Base-by-base conservation (phyloP, 805 yeast genomes). In the Cyberlindnera euphorbiae region DNA sequence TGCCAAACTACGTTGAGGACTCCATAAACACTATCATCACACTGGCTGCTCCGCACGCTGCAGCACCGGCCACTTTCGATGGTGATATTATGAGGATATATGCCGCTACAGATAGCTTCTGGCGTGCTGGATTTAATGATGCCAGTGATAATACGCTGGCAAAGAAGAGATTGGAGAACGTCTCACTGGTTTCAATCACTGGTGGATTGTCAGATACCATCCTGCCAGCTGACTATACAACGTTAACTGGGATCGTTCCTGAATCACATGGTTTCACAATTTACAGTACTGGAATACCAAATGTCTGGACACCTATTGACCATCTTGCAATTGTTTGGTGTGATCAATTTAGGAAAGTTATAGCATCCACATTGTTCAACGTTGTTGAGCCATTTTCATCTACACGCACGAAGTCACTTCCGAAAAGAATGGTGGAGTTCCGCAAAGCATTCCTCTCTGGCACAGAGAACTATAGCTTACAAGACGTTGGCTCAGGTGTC, bases 321-420 rank as follows among this genome's bases (percentile, higher is more conserved):
- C 98, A 90, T 62, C 69, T 87, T 45, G 97, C 97, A 1, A 79
- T 93, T 32, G 95, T 90, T 2, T 90, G 98, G 98, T 90, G 98
- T 60, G 84, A 79, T 42, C 97, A 90, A 57, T 62, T 89, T 26
- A 70, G 97, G 35, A 66, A 72, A 35, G 73, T 69, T 12, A 46
- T 90, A 2, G 80, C 85, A 8, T 62, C 62, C 33, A 63, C 79
- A 0, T 52, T 93, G 25, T 60, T 83, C 31, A 81, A 75, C 21
- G 65, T 82, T 10, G 71, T 76, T 2, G 83, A 86, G 49, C 60
- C 56, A 17, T 44, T 54, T 0, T 55, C 66, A 0, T 64, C 77
- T 0, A 33, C 50, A 8, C 75, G 73, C 47, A 83, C 93, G 0
- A 63, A 64, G 33, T 56, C 76, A 0, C 59, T 84, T 17, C 50